A percentile compares a stretch with the other conserved stretches of the same genome.
phyloP scores from a whole-genome alignment of 108 stramenopile species.

The Skeletonema menzelii region DNA sequence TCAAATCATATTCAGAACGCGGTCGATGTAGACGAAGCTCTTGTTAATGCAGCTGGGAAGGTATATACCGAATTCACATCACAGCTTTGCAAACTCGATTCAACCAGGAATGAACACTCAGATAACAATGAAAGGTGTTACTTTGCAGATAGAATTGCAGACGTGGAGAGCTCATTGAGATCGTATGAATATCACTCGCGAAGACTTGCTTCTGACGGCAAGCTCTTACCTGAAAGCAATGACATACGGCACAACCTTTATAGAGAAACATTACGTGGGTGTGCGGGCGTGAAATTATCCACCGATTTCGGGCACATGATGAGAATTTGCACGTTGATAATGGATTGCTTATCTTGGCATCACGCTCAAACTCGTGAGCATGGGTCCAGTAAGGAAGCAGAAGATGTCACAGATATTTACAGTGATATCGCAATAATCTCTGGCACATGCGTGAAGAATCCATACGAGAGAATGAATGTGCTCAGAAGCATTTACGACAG shows the following conservation, averaged over 20 bases:
- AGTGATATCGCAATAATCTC: constrained; percentile 12
- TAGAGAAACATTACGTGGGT: constrained; percentile 36
- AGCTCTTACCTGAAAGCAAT: constrained; percentile 11
- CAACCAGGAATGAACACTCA: background rate
- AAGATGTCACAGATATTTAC: constrained; percentile 30
- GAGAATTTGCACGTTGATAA: constrained; percentile 35
- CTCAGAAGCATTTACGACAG: constrained; percentile 30
- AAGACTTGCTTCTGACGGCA: background rate
- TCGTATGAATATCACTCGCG: constrained; percentile 22
- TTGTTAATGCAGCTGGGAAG: constrained; percentile 22
- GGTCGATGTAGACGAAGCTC: background rate
- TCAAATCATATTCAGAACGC: background rate
- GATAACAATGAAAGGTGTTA: background rate
- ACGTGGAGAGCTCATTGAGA: constrained; percentile 40
- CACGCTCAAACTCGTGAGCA: constrained; percentile 3
- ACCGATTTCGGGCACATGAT: constrained; percentile 37
- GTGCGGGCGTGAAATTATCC: constrained; percentile 17
- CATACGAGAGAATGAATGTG: constrained; percentile 25
- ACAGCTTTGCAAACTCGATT: constrained; percentile 34
- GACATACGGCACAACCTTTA: constrained; percentile 16
- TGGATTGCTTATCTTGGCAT: constrained; percentile 35
- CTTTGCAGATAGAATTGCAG: constrained; percentile 19
- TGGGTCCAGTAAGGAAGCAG: background rate
- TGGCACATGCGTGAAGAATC: constrained; percentile 13
- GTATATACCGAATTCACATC: constrained; percentile 14